Evolutionary conservation across 179 eudicot genomes (phyloP), one percentile per base, ranked within the genome.

Genomic region (Patellifolia procumbens): DNA sequence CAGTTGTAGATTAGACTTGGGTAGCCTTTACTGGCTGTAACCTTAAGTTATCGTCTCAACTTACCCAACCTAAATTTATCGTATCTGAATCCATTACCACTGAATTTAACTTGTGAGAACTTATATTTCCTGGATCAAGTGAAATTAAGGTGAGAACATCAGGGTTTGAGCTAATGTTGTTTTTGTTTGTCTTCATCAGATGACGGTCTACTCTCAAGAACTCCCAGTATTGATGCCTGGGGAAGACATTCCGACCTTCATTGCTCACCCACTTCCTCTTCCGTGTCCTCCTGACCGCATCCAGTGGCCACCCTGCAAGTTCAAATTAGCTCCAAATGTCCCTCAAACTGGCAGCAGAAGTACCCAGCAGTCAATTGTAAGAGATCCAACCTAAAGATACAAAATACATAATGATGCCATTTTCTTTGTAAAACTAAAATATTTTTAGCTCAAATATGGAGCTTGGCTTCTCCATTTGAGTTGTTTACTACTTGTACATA

Each of bases 181-280:
- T 28, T 16, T 35, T 32, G 52, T 10, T 42, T 4, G 52, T 66
- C 55, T 5, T 39, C 51, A 48, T 72, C 81, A 90, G 97, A 78
- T 85, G 79, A 79, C 86, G 1, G 81, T 78, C 20, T 89, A 84
- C 71, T 84, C 92, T 0, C 83, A 80, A 78, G 97, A 87, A 69
- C 85, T 87, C 20, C 89, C 94, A 2, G 97, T 92, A 24, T 67
- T 92, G 82, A 92, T 92, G 97, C 97, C 97, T 0, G 94, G 97
- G 28, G 88, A 92, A 55, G 78, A 76, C 17, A 69, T 87, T 24
- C 97, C 97, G 0, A 87, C 91, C 9, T 92, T 87, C 85, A 88
- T 92, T 28, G 97, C 92, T 49, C 88, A 88, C 52, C 97, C 97
- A 4, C 87, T 88, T 61, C 97, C 92, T 6, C 72, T 83, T 55